Evolutionary conservation across 768 basidiomycete genomes (phyloP).

Genomic region (Suillus plorans): DNA sequence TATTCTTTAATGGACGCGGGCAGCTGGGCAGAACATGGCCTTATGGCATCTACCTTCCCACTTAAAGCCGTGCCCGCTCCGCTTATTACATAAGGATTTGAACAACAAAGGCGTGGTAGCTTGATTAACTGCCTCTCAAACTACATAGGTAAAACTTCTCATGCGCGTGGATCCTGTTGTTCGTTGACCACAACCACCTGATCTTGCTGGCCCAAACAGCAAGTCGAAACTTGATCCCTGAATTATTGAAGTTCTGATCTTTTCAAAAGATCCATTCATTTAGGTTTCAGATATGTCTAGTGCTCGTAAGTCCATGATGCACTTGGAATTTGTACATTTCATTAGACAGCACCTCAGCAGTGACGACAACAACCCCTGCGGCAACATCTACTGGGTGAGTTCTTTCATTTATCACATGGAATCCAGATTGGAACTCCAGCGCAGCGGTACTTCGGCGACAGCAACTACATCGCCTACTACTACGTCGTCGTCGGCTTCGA

Average conservation of each 20-base stretch:
- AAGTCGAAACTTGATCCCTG: conserved; percentile 2
- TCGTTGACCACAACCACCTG: conserved; percentile 8
- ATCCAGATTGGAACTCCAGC: not conserved
- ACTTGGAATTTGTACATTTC: not conserved
- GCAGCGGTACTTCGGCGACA: not conserved
- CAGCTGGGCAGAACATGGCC: not conserved
- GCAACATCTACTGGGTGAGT: conserved; percentile 6
- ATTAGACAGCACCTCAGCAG: not conserved
- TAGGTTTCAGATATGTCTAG: conserved; percentile 5
- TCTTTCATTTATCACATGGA: not conserved
- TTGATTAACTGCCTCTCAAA: not conserved
- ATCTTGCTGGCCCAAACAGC: not conserved
- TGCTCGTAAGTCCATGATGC: conserved; percentile 10
- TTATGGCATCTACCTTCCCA: conserved; percentile 6
- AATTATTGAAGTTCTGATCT: conserved; percentile 1
- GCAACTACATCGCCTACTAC: not conserved
- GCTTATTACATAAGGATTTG: conserved; percentile 26
- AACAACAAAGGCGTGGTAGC: conserved; percentile 3
- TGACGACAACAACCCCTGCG: not conserved
- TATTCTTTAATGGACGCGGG: not conserved
- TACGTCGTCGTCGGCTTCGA: not conserved
- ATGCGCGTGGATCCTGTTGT: conserved; percentile 7
- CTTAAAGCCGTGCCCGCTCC: conserved; percentile 4
- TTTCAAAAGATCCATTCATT: conserved; percentile 3
- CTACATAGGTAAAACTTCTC: conserved; percentile 19